A percentile compares a stretch with the other conserved stretches of the same genome.
Evolutionary conservation across 805 yeast species (phyloP).

Genomic region (Pichia exigua): DNA sequence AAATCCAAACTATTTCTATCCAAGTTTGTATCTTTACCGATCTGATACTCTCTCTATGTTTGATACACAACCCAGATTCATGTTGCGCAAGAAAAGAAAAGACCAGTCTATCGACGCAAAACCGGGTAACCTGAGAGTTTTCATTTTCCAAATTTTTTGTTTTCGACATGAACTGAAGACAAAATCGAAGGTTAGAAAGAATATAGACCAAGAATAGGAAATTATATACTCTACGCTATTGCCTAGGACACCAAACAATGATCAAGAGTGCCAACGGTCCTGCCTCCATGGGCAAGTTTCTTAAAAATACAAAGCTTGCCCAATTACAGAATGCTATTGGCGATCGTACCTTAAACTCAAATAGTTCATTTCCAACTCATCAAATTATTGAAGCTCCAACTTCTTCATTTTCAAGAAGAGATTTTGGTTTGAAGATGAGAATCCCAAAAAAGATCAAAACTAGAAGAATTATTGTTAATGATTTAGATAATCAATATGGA

Average conservation of each 20-base stretch:
- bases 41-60: not conserved
- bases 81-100: not conserved
- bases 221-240: not conserved
- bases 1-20: not conserved
- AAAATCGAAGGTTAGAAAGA: not conserved
- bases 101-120: not conserved
- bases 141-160: not conserved
- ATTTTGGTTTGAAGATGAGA: conserved; percentile 69
- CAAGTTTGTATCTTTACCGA: not conserved
- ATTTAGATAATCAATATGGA: conserved; percentile 57
- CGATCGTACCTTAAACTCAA: conserved; percentile 18
- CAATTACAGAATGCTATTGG: conserved; percentile 27
- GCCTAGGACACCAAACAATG: conserved; percentile 8
- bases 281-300: conserved; percentile 23
- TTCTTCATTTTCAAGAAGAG: conserved; percentile 54
- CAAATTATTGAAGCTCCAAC: conserved; percentile 67
- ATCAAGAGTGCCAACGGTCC: conserved; percentile 17
- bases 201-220: not conserved
- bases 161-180: not conserved
- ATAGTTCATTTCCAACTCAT: conserved; percentile 48
- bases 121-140: not conserved
- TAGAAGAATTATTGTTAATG: conserved; percentile 54
- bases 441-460: conserved; percentile 56
- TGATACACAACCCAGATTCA: not conserved
- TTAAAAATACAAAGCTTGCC: conserved; percentile 27